phyloP scores from a whole-genome alignment of 169 alveolate species.

The Plasmodium coatneyi region DNA sequence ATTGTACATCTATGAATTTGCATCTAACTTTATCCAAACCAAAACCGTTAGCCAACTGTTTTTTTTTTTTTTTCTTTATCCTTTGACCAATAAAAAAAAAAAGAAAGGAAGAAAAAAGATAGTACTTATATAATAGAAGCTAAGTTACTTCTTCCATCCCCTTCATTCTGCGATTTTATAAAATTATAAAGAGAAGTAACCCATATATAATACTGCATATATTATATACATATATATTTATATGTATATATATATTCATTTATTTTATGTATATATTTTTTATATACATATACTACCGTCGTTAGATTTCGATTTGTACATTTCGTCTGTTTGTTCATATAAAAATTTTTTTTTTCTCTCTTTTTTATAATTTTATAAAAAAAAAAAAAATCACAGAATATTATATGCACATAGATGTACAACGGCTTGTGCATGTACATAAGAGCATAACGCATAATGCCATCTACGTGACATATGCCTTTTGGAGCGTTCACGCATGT shows the following conservation, averaged over 20 bases:
- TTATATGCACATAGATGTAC: conserved; percentile 2
- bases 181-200: neutral
- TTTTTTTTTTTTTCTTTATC: too few species aligned
- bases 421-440: neutral
- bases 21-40: neutral
- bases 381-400: neutral
- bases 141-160: neutral
- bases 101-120: too few species aligned
- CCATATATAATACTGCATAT: neutral
- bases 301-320: neutral
- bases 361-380: neutral
- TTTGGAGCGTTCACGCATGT: neutral
- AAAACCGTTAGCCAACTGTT: neutral
- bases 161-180: neutral
- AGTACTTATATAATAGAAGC: neutral
- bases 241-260: too few species aligned
- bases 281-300: neutral
- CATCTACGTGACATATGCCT: neutral
- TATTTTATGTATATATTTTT: too few species aligned
- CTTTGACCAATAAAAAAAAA: neutral
- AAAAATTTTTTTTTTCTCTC: neutral
- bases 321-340: neutral
- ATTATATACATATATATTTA: too few species aligned
- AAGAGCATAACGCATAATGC: neutral
- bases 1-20: neutral